Percentiles rank a stretch among this genome's conserved stretches.
These are phyloP conservation scores for Lentinula guzmanii DNA, from an alignment of 768 basidiomycete species.

Conservation along the genomic window DNA sequence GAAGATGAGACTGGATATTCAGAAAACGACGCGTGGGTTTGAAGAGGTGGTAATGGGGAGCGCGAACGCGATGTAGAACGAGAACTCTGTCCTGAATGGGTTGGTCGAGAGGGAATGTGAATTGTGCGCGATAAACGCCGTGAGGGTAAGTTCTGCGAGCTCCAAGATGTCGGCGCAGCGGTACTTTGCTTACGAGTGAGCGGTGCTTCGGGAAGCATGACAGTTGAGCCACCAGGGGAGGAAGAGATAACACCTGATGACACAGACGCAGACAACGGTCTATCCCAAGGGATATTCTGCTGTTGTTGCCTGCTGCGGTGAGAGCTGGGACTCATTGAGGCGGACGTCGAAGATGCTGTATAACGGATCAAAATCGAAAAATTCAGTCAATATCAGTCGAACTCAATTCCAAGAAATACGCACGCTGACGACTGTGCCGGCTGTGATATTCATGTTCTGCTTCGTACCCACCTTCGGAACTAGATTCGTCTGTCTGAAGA, in stretches of 20 bases:
- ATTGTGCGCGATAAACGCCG: conserved; percentile 83
- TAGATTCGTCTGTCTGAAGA: conserved; percentile 63
- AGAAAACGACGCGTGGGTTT: conserved; percentile 60
- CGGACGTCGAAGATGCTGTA: conserved; percentile 60
- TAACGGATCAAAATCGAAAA: conserved; percentile 34
- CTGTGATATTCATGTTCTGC: conserved; percentile 59
- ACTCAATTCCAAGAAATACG: conserved; percentile 35
- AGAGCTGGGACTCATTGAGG: conserved; percentile 58
- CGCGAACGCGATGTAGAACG: conserved; percentile 93
- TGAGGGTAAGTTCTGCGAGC: conserved; percentile 49
- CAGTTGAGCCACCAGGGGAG: conserved; percentile 55
- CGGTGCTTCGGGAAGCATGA: conserved; percentile 56
- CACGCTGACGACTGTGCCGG: conserved; percentile 71
- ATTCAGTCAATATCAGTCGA: conserved; percentile 43
- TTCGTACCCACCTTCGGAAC: conserved; percentile 81
- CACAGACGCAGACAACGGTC: conserved; percentile 46
- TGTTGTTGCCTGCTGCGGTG: conserved; percentile 54
- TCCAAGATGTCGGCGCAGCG: conserved; percentile 46
- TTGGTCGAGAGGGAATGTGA: conserved; percentile 63
- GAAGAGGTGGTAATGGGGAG: conserved; percentile 77
- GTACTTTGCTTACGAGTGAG: conserved; percentile 60
- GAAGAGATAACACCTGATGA: conserved; percentile 51
- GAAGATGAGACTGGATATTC: conserved; percentile 43
- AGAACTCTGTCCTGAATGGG: conserved; percentile 76
- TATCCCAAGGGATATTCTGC: conserved; percentile 62